Percentiles rank a stretch among this genome's conserved stretches.
Evolutionary conservation across 768 basidiomycete species (phyloP).

Genomic region (Termitomyces sp.): DNA sequence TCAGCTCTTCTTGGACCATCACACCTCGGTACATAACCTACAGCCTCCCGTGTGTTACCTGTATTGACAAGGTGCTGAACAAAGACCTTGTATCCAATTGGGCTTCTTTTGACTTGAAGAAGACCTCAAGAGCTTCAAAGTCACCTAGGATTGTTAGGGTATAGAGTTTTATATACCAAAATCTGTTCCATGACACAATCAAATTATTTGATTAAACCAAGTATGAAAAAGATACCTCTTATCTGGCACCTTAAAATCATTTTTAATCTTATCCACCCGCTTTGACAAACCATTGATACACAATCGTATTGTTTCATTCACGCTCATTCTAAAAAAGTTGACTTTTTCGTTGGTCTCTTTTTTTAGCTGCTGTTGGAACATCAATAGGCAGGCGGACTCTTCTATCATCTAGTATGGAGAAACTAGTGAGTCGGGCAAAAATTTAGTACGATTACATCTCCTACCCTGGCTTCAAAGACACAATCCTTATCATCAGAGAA

Average conservation of each 20-base stretch:
- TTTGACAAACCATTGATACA: slow-evolving; percentile 82
- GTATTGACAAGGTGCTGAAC: slow-evolving; percentile 73
- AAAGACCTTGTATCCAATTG: slow-evolving; percentile 93
- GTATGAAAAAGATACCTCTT: slow-evolving; percentile 59
- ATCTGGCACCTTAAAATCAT: slow-evolving; percentile 92
- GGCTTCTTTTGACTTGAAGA: slow-evolving; percentile 84
- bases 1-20: slow-evolving; percentile 81
- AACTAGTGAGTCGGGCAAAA: background rate
- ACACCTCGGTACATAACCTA: slow-evolving; percentile 73
- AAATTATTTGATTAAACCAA: background rate
- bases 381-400: slow-evolving; percentile 71
- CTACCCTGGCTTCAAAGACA: slow-evolving; percentile 84
- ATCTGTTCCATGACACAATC: slow-evolving; percentile 41
- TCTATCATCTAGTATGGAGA: slow-evolving; percentile 72
- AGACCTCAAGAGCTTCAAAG: slow-evolving; percentile 81
- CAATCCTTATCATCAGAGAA: slow-evolving; percentile 94
- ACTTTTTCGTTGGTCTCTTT: slow-evolving; percentile 78
- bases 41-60: slow-evolving; percentile 72
- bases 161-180: slow-evolving; percentile 90
- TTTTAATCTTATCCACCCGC: slow-evolving; percentile 82
- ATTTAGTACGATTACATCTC: background rate
- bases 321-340: slow-evolving; percentile 73
- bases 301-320: slow-evolving; percentile 80
- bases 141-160: slow-evolving; percentile 75
- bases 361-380: slow-evolving; percentile 82